A percentile compares a stretch with the other conserved stretches of the same genome.
Conservation (phyloP, 2,329 filamentous ascomycete species). For the Corinectria fuckeliana region DNA sequence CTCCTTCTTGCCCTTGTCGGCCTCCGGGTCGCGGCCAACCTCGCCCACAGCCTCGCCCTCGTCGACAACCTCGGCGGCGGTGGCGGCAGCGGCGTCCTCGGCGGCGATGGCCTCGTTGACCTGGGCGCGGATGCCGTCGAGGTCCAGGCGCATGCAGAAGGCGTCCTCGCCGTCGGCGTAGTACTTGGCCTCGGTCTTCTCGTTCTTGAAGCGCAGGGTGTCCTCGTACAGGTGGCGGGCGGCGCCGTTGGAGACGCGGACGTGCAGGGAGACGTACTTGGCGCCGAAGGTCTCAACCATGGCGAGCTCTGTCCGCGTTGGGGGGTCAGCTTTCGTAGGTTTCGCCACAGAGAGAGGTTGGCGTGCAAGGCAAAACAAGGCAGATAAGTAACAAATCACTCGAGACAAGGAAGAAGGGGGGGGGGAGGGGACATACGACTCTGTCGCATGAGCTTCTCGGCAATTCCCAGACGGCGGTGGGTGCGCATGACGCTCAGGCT, state of each 20-base stretch:
- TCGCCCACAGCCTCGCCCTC: slow-evolving; percentile 77
- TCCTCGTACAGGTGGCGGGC: slow-evolving; percentile 92
- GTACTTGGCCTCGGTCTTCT: slow-evolving; percentile 87
- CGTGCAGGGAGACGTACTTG: slow-evolving; percentile 93
- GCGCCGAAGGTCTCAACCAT: slow-evolving; percentile 96
- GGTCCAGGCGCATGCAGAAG: slow-evolving; percentile 89
- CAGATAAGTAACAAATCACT: neutral
- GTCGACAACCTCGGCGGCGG: slow-evolving; percentile 53
- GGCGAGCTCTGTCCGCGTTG: slow-evolving; percentile 71
- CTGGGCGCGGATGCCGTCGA: slow-evolving; percentile 65
- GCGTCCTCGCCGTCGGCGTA: slow-evolving; percentile 98
- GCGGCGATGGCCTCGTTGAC: slow-evolving; percentile 45
- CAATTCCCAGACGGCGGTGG: slow-evolving; percentile 87
- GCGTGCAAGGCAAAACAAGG: neutral
- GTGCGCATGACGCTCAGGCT: slow-evolving; percentile 95
- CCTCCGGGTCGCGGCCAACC: slow-evolving; percentile 58
- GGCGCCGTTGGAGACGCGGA: slow-evolving; percentile 90
- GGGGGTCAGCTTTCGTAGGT: neutral
- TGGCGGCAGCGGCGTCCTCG: slow-evolving; percentile 51
- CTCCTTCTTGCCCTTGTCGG: slow-evolving; percentile 49
- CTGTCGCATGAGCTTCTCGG: slow-evolving; percentile 97
- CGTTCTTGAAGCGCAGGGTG: slow-evolving; percentile 86
- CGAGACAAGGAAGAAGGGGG: neutral
- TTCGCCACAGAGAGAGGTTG: neutral
- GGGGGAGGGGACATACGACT: slow-evolving; percentile 69